phyloP scores from a whole-genome alignment of 2,329 filamentous ascomycete genomes.

The Arthroderma sp. region DNA sequence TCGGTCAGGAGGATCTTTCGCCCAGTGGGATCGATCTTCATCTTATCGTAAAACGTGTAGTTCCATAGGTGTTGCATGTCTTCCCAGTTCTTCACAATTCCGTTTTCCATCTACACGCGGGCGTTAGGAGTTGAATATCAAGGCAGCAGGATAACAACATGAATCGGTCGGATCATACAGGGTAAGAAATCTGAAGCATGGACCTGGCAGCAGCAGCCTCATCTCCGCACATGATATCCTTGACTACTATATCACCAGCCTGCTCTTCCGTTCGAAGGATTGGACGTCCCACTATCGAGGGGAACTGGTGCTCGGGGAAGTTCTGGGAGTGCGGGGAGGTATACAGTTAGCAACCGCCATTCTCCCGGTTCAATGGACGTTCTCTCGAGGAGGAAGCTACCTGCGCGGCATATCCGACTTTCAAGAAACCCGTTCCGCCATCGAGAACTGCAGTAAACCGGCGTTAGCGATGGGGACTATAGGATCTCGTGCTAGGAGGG shows the following conservation, averaged over 20 bases:
- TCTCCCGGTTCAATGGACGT: neutral
- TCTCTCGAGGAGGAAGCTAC: conserved; percentile 29
- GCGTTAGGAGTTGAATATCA: neutral
- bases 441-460: conserved; percentile 64
- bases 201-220: conserved; percentile 90
- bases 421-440: conserved; percentile 98
- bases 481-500: conserved; percentile 13
- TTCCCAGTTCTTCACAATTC: conserved; percentile 98
- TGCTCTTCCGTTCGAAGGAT: conserved; percentile 94
- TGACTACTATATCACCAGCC: conserved; percentile 61
- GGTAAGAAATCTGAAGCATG: conserved; percentile 97
- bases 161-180: conserved; percentile 40
- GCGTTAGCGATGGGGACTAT: conserved; percentile 21
- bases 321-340: conserved; percentile 47
- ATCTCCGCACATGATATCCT: conserved; percentile 99
- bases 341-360: conserved; percentile 4
- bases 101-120: conserved; percentile 75
- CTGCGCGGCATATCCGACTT: conserved; percentile 94
- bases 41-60: conserved; percentile 96
- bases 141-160: neutral
- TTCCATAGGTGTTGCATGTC: conserved; percentile 99
- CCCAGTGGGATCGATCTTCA: conserved; percentile 77
- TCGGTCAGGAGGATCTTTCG: conserved; percentile 97
- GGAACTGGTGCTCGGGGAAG: conserved; percentile 97
- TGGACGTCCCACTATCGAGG: conserved; percentile 92